Base-by-base conservation (phyloP, 257 asterid species). In the Plantago ovata region DNA sequence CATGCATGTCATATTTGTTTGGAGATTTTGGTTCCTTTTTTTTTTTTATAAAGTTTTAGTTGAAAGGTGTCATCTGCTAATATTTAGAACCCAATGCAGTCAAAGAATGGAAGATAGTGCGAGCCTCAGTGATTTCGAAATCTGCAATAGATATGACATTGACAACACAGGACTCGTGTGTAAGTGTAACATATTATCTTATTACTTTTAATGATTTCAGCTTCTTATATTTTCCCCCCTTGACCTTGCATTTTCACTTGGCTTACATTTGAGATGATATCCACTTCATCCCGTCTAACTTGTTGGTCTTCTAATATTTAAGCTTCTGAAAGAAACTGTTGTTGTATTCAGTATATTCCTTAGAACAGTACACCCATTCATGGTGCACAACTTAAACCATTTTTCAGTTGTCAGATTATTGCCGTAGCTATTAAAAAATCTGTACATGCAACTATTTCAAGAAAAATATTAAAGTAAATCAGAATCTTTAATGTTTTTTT, bases 161-260 rank as follows among this genome's bases (percentile, higher is more conserved):
- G 97, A 89, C 77, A 89, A 82, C 80, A 89, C 95, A 0, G 97
- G 97, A 62, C 79, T 86, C 69, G 82, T 86, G 54, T 89, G 95
- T 86, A 80, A 86, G 84, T 75, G 39, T 68, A 58, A n/a, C 59
- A 33, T 22, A 33, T 49, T 23, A 36, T 59, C 38, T 45, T 8
- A 21, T 59, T 52, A 45, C 32, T n/a, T 40, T 48, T 43, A 28
- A 24, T 63, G 40, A 62, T 8, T 54, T 6, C 28, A 14, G 32
- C 44, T 40, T 58, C 58, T 40, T 49, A n/a, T 59, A 33, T 36
- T 20, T 13, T 38, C 32, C 39, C 57, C 33, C 62, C 33, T 48
- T 2, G 32, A 22, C 23, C 39, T 44, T 22, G 38, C 51, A 11
- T 24, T 63, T 28, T 58, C 52, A 4, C 36, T 51, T 56, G 62